A percentile compares a stretch with the other conserved stretches of the same genome.
These are phyloP conservation scores for Penicillium sclerotigenum DNA, from an alignment of 2,329 filamentous ascomycete genomes.

Conservation along the genomic window DNA sequence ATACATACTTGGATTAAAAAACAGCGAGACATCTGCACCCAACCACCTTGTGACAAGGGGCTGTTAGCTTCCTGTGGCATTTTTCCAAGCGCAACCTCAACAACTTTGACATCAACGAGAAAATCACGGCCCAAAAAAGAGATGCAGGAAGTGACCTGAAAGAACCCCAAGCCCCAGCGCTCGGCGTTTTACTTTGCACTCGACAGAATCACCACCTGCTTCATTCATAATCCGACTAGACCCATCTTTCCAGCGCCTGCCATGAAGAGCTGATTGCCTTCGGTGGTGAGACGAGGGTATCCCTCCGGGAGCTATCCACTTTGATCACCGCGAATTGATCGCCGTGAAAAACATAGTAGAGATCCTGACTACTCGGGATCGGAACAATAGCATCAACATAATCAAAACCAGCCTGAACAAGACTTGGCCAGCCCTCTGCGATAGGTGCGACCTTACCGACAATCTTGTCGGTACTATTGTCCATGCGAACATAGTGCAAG, in stretches of 20 bases:
- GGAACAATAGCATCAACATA: not conserved
- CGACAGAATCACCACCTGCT: not conserved
- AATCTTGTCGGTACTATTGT: not conserved
- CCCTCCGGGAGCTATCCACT: not conserved
- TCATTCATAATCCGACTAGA: not conserved
- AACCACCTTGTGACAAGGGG: not conserved
- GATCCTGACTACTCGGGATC: not conserved
- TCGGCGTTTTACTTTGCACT: not conserved
- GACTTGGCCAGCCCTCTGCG: not conserved
- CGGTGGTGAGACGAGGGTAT: not conserved
- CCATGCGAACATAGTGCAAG: conserved; percentile 1
- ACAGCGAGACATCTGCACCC: not conserved
- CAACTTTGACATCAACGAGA: not conserved
- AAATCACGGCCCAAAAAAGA: not conserved
- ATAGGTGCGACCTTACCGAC: not conserved
- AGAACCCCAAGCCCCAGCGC: no score
- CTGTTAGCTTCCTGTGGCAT: not conserved
- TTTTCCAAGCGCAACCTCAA: not conserved
- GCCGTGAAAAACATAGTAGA: not conserved
- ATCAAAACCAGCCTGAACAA: conserved; percentile 1
- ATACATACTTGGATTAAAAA: not conserved
- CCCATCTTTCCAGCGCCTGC: not conserved
- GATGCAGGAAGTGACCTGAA: not conserved
- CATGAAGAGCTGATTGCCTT: not conserved
- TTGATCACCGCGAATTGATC: not conserved